Evolutionary conservation across 345 rosid genomes (phyloP).

Genomic region (Boechera stricta): DNA sequence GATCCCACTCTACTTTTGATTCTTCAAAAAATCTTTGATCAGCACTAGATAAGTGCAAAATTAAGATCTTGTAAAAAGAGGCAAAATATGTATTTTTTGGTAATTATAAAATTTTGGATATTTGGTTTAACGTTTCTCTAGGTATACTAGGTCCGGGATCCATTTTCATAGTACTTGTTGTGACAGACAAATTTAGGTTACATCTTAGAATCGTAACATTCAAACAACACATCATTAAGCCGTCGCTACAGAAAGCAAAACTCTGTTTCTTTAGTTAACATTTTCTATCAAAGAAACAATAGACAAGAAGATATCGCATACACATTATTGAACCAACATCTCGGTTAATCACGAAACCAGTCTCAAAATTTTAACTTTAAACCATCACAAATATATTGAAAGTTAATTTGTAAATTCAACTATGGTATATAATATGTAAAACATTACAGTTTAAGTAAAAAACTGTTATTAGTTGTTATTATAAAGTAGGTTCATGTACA

Average conservation of each 20-base stretch:
- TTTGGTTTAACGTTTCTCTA: background rate
- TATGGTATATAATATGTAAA: background rate
- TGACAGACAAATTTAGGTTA: background rate
- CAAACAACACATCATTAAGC: background rate
- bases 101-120: background rate
- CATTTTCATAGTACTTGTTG: background rate
- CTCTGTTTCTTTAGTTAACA: background rate
- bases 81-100: background rate
- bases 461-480: background rate
- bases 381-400: background rate
- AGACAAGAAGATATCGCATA: background rate
- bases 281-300: background rate
- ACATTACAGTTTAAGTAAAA: background rate
- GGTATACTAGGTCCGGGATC: background rate
- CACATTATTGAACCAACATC: background rate
- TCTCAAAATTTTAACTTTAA: background rate
- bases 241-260: background rate
- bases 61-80: background rate
- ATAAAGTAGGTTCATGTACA: background rate
- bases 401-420: background rate
- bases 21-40: background rate
- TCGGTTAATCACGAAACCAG: background rate
- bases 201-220: background rate
- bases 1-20: constrained; percentile 1
- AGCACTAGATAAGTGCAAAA: background rate